These are phyloP conservation scores for Eleusine coracana DNA, from an alignment of 176 grass and related monocot species.

Conservation along the genomic window DNA sequence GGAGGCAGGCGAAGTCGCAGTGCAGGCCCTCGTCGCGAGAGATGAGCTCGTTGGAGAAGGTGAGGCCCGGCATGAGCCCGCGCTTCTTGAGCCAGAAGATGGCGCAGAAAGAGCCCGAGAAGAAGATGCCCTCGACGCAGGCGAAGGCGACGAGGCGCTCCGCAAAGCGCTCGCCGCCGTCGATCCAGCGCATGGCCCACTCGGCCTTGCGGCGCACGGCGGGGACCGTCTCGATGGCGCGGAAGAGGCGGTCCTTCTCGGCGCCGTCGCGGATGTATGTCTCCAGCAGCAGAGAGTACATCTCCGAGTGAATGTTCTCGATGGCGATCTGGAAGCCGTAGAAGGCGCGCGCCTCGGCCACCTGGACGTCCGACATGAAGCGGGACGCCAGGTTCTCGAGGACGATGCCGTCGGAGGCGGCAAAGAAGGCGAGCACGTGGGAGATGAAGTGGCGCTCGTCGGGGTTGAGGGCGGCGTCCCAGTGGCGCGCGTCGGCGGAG, in stretches of 20 bases:
- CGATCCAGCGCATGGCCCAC: slow-evolving; percentile 86
- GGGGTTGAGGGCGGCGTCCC: slow-evolving; percentile 54
- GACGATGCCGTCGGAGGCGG: slow-evolving; percentile 89
- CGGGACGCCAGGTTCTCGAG: slow-evolving; percentile 85
- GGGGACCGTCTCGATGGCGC: slow-evolving; percentile 76
- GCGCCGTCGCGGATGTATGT: slow-evolving; percentile 76
- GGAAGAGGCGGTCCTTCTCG: slow-evolving; percentile 81
- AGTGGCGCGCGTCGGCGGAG: slow-evolving; percentile 65
- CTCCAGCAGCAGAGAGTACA: slow-evolving; percentile 84
- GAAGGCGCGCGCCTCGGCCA: slow-evolving; percentile 82
- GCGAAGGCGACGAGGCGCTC: slow-evolving; percentile 87
- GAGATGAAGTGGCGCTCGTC: slow-evolving; percentile 94
- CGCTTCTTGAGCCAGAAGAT: slow-evolving; percentile 99
- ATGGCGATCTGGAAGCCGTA: slow-evolving; percentile 98
- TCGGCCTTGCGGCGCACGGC: slow-evolving; percentile 74
- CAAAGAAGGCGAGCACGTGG: slow-evolving; percentile 96
- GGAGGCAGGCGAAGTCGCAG: slow-evolving; percentile 94
- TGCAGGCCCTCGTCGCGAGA: slow-evolving; percentile 95
- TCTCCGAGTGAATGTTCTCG: slow-evolving; percentile 99
- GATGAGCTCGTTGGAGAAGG: slow-evolving; percentile 99
- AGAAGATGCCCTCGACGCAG: slow-evolving; percentile 92
- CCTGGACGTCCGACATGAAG: slow-evolving; percentile 93
- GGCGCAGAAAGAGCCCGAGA: slow-evolving; percentile 94
- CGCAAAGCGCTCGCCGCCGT: slow-evolving; percentile 70
- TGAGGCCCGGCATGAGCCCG: slow-evolving; percentile 87